Evolutionary conservation across 129 eudicot genomes (phyloP).

Genomic region (Centaurea solstitialis): DNA sequence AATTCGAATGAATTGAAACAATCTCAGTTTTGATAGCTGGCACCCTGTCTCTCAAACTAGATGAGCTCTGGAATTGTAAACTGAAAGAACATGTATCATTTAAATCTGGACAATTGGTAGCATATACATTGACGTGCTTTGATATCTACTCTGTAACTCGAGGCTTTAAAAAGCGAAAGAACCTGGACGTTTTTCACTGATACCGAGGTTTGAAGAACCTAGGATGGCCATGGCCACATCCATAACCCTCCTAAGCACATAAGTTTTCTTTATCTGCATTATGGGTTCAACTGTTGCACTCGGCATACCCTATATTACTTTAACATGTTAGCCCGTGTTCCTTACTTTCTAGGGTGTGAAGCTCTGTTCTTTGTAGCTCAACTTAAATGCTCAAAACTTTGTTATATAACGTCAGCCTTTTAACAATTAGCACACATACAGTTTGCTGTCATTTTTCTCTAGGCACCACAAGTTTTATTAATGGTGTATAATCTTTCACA

Average conservation of each 20-base stretch:
- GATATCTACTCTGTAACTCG: not conserved
- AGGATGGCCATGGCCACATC: constrained; percentile 10
- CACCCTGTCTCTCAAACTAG: not conserved
- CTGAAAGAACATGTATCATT: not conserved
- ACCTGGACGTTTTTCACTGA: not conserved
- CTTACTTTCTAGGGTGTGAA: not conserved
- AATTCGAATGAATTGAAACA: not conserved
- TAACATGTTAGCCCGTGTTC: constrained; percentile 3
- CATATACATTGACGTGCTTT: not conserved
- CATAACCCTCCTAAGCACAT: not conserved
- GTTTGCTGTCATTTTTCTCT: not conserved
- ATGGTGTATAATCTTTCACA: not conserved
- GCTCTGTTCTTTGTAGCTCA: not conserved
- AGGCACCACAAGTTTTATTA: not conserved
- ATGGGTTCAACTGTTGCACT: not conserved
- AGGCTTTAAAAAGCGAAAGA: not conserved
- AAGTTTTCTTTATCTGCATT: not conserved
- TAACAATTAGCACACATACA: not conserved
- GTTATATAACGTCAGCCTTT: not conserved
- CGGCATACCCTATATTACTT: constrained; percentile 1
- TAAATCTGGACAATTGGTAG: not conserved
- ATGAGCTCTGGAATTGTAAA: constrained; percentile 2
- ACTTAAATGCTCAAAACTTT: not conserved
- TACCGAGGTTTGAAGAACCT: not conserved
- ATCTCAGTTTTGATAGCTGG: not conserved